Conservation (phyloP, 805 yeast genomes). For the Vanderwaltozyma tropicalis region DNA sequence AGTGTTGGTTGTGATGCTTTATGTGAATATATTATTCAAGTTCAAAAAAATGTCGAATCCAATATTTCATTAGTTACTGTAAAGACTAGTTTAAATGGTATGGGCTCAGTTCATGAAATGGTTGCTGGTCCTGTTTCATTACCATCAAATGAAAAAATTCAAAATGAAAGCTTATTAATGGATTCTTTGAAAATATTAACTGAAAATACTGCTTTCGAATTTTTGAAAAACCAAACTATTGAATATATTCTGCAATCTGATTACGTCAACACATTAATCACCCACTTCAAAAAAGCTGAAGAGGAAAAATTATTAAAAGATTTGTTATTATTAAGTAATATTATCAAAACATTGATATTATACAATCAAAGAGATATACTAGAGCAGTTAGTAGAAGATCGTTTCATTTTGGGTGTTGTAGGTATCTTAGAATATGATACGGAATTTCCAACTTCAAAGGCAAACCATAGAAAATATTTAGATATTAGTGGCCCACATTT, state of each 20-base stretch:
- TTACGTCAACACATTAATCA: slow-evolving; percentile 44
- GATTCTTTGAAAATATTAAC: slow-evolving; percentile 46
- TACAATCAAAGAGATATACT: slow-evolving; percentile 59
- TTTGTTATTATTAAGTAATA: slow-evolving; percentile 59
- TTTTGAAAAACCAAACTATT: slow-evolving; percentile 47
- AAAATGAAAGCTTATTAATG: slow-evolving; percentile 36
- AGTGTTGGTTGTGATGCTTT: slow-evolving; percentile 76
- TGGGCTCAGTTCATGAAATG: slow-evolving; percentile 56
- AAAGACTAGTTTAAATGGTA: slow-evolving; percentile 34
- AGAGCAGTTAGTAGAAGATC: slow-evolving; percentile 47
- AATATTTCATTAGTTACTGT: slow-evolving; percentile 68
- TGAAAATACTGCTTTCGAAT: slow-evolving; percentile 52
- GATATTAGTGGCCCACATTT: slow-evolving; percentile 40
- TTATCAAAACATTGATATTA: slow-evolving; percentile 57
- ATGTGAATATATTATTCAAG: slow-evolving; percentile 68
- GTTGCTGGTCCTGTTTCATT: slow-evolving; percentile 69
- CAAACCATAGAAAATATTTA: slow-evolving; percentile 65
- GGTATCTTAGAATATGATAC: slow-evolving; percentile 88
- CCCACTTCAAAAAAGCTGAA: slow-evolving; percentile 50
- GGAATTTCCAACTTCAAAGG: slow-evolving; percentile 68
- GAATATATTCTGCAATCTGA: slow-evolving; percentile 43
- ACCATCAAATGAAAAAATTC: slow-evolving; percentile 47
- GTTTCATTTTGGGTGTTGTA: slow-evolving; percentile 45
- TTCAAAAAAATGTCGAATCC: slow-evolving; percentile 51
- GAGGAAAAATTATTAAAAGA: slow-evolving; percentile 38